Conservation (phyloP, 2,329 filamentous ascomycete species). For the Fusarium sp. region DNA sequence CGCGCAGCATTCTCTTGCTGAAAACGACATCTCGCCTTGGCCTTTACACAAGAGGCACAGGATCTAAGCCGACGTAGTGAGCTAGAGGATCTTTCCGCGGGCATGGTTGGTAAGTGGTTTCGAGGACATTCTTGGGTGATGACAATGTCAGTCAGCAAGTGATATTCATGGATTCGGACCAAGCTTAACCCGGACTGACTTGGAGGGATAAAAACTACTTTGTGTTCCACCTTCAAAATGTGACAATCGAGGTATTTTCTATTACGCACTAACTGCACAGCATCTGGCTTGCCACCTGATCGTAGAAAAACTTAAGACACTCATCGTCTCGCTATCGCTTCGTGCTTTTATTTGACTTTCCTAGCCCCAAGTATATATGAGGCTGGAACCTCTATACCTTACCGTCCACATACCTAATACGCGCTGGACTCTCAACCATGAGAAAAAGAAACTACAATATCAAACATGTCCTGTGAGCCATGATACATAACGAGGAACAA, state of each 20-base stretch:
- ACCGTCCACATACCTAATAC: not conserved
- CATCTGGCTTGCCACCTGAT: not conserved
- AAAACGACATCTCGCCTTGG: constrained; percentile 49
- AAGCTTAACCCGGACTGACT: not conserved
- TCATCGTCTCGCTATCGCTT: not conserved
- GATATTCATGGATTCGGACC: not conserved
- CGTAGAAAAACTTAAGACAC: too few species aligned
- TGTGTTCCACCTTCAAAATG: not conserved
- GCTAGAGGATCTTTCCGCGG: constrained; percentile 34
- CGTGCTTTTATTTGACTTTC: not conserved
- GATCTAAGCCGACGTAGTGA: constrained; percentile 48
- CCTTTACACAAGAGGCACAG: constrained; percentile 46
- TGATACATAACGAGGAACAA: not conserved
- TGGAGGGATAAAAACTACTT: not conserved
- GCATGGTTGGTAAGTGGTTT: constrained; percentile 15
- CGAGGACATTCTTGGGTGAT: not conserved
- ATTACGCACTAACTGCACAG: not conserved
- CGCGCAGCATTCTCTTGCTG: constrained; percentile 34
- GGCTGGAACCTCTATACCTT: not conserved
- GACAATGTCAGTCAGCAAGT: not conserved
- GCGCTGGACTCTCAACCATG: not conserved
- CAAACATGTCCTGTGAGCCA: constrained; percentile 8
- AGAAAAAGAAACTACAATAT: not conserved
- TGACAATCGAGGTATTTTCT: not conserved
- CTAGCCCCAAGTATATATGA: not conserved